Evolutionary conservation across 2,329 filamentous ascomycete genomes (phyloP).

Genomic region (Dichotomopilus funicola): DNA sequence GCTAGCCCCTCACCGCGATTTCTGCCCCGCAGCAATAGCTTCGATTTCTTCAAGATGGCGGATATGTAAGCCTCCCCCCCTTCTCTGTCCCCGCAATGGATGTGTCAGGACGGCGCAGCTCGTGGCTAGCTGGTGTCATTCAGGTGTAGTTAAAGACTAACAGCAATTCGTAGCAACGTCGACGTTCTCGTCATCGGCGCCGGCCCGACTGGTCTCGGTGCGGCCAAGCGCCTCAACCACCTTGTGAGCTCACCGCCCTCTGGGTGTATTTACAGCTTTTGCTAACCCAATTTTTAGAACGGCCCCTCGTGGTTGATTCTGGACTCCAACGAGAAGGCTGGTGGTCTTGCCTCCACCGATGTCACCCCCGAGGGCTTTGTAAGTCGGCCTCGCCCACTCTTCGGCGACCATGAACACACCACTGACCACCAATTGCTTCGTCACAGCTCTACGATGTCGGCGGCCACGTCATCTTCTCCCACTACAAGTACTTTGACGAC

Average conservation of each 20-base stretch:
- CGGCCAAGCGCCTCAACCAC: slow-evolving; percentile 95
- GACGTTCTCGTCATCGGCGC: slow-evolving; percentile 98
- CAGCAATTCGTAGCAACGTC: slow-evolving; percentile 59
- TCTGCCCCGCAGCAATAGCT: not conserved
- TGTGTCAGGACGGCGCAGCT: not conserved
- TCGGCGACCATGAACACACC: not conserved
- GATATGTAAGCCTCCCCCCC: slow-evolving; percentile 22
- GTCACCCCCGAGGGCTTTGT: slow-evolving; percentile 95
- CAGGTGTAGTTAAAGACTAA: not conserved
- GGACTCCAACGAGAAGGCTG: slow-evolving; percentile 84
- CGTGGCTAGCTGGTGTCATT: too few species aligned
- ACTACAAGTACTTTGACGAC: slow-evolving; percentile 99
- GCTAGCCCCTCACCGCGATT: not conserved
- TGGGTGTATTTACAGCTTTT: slow-evolving; percentile 4
- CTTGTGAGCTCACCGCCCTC: slow-evolving; percentile 57
- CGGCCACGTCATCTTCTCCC: slow-evolving; percentile 97
- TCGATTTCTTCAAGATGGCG: slow-evolving; percentile 22
- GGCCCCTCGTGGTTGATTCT: slow-evolving; percentile 94
- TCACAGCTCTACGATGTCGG: slow-evolving; percentile 92
- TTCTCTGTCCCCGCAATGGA: not conserved
- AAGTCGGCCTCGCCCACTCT: slow-evolving; percentile 35
- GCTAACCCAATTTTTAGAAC: slow-evolving; percentile 50
- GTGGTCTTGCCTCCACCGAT: slow-evolving; percentile 93
- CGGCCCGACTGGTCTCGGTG: slow-evolving; percentile 93
- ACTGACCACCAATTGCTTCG: slow-evolving; percentile 18